A percentile compares a stretch with the other conserved stretches of the same genome.
Evolutionary conservation across 2,329 filamentous ascomycete species (phyloP).

Genomic region (Erysiphe neolycopersici): DNA sequence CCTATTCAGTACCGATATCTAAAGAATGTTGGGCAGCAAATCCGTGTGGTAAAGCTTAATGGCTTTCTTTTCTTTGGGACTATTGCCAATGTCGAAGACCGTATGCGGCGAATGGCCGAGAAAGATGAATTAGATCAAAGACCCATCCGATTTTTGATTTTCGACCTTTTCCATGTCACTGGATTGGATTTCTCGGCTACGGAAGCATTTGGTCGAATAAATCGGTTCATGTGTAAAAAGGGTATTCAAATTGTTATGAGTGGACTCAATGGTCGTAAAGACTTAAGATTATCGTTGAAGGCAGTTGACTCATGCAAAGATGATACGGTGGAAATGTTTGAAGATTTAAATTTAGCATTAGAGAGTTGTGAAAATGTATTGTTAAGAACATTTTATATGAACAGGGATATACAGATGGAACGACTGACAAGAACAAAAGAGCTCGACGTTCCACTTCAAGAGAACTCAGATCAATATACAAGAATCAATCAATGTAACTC

Average conservation of each 20-base stretch:
- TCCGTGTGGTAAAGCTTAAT: slow-evolving; percentile 70
- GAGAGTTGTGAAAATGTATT: slow-evolving; percentile 91
- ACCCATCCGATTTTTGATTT: slow-evolving; percentile 68
- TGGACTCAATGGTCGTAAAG: slow-evolving; percentile 48
- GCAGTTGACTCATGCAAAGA: slow-evolving; percentile 61
- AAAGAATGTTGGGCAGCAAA: slow-evolving; percentile 61
- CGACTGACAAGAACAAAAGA: slow-evolving; percentile 15
- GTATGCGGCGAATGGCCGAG: slow-evolving; percentile 56
- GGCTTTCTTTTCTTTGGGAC: slow-evolving; percentile 98
- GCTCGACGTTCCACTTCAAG: slow-evolving; percentile 7
- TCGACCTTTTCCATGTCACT: slow-evolving; percentile 73
- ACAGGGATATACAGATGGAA: slow-evolving; percentile 30
- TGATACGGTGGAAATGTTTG: slow-evolving; percentile 53
- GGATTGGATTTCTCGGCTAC: slow-evolving; percentile 91
- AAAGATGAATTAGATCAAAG: slow-evolving; percentile 52
- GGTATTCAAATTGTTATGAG: slow-evolving; percentile 62
- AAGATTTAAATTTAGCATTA: slow-evolving; percentile 73
- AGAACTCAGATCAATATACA: slow-evolving; percentile 12
- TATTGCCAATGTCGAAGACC: slow-evolving; percentile 81
- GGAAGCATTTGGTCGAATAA: slow-evolving; percentile 83
- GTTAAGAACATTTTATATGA: slow-evolving; percentile 51
- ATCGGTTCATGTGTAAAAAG: slow-evolving; percentile 51
- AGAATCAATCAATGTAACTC: slow-evolving; percentile 38
- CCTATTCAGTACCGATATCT: slow-evolving; percentile 72
- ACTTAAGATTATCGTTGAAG: slow-evolving; percentile 51